Percentiles rank a stretch among this genome's conserved stretches.
phyloP scores from a whole-genome alignment of 768 basidiomycete genomes.

The Boletus eberwhitei region DNA sequence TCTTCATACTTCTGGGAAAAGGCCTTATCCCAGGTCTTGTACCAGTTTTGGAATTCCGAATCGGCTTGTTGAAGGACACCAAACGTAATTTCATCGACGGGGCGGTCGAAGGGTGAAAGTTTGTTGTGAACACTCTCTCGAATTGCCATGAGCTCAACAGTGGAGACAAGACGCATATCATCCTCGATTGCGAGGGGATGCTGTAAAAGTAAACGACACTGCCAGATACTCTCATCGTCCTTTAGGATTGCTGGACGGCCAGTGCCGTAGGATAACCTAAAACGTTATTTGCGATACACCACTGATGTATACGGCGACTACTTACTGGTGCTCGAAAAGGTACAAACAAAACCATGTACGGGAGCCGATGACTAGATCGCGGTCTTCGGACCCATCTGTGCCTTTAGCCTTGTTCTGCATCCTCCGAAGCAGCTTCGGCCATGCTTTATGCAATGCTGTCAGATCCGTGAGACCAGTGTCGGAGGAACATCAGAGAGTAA shows the following conservation, averaged over 20 bases:
- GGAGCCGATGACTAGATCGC: slow-evolving; percentile 74
- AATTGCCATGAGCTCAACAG: slow-evolving; percentile 88
- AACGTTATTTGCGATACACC: not conserved
- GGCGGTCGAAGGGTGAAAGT: slow-evolving; percentile 73
- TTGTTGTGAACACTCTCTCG: slow-evolving; percentile 84
- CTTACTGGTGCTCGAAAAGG: slow-evolving; percentile 91
- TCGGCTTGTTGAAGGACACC: slow-evolving; percentile 70
- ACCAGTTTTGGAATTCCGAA: slow-evolving; percentile 78
- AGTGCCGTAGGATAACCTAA: slow-evolving; percentile 91
- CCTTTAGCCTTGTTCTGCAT: slow-evolving; percentile 64
- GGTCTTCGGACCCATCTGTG: slow-evolving; percentile 57
- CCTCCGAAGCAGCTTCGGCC: slow-evolving; percentile 74
- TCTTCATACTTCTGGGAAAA: slow-evolving; percentile 83
- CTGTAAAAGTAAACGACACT: slow-evolving; percentile 74
- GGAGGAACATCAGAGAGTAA: not conserved
- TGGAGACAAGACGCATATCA: slow-evolving; percentile 92
- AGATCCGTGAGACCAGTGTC: slow-evolving; percentile 5
- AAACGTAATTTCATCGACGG: slow-evolving; percentile 73
- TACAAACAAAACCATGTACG: slow-evolving; percentile 94
- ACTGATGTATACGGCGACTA: slow-evolving; percentile 9
- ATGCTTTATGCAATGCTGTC: slow-evolving; percentile 86
- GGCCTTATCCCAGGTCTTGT: slow-evolving; percentile 69
- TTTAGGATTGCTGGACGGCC: slow-evolving; percentile 90
- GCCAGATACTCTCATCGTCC: slow-evolving; percentile 87
- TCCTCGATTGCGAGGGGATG: slow-evolving; percentile 90